A percentile compares a stretch with the other conserved stretches of the same genome.
phyloP scores from a whole-genome alignment of 805 yeast species.

The Isabelozyma gotoi region DNA sequence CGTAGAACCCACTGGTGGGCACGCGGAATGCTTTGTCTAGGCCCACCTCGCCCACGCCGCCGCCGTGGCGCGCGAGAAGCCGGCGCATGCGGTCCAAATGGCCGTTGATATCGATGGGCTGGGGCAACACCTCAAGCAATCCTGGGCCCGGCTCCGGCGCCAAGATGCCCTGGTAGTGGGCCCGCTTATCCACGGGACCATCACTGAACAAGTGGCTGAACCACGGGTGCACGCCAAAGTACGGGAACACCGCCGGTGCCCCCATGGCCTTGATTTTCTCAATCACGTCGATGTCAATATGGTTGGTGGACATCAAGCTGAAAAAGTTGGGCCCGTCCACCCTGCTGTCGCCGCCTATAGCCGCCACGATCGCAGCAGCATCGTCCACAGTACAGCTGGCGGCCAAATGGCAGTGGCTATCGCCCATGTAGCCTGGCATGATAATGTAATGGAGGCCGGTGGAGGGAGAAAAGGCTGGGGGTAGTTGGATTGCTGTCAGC shows the following conservation, averaged over 20 bases:
- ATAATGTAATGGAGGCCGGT: too few relatives aligned
- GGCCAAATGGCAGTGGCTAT: slow-evolving; percentile 38
- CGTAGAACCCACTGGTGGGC: slow-evolving; percentile 59
- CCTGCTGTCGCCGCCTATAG: slow-evolving; percentile 7
- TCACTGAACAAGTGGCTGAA: slow-evolving; percentile 62
- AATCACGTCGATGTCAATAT: slow-evolving; percentile 29
- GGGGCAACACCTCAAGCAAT: slow-evolving; percentile 54
- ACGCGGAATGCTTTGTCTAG: slow-evolving; percentile 74
- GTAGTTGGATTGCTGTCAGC: too few relatives aligned
- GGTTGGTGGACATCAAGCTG: slow-evolving; percentile 42
- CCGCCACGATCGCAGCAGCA: slow-evolving; percentile 8
- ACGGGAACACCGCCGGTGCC: slow-evolving; percentile 33
- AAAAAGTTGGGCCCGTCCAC: slow-evolving; percentile 9
- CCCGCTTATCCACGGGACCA: slow-evolving; percentile 29
- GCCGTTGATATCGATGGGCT: slow-evolving; percentile 48
- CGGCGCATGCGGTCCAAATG: slow-evolving; percentile 32
- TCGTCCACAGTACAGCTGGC: slow-evolving; percentile 9
- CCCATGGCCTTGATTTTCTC: slow-evolving; percentile 10
- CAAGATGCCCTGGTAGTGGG: slow-evolving; percentile 61
- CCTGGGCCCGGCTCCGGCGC: slow-evolving; percentile 34
- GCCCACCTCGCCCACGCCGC: slow-evolving; percentile 86
- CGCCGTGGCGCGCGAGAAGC: slow-evolving; percentile 14
- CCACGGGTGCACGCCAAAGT: slow-evolving; percentile 92
- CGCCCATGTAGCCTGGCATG: slow-evolving; percentile 6
- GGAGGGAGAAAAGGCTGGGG: too few relatives aligned